Evolutionary conservation across 2,329 filamentous ascomycete species (phyloP), one percentile per base, ranked within the genome.

Genomic region (Alternaria triticimaculans): DNA sequence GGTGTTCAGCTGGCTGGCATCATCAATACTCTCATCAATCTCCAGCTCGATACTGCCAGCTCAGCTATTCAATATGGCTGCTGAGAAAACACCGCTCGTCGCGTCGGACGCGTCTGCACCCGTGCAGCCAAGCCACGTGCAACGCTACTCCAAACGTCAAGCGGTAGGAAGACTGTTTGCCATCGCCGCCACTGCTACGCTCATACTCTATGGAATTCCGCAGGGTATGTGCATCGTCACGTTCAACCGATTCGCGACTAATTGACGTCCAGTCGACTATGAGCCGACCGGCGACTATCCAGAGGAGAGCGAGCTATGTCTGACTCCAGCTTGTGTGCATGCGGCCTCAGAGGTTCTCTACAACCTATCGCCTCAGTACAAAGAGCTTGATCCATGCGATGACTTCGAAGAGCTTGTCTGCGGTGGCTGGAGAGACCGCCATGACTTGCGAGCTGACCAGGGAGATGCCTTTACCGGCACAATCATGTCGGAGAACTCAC

Each of bases 381-480:
- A 86, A 63, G 78, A 87, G 3, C 81, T 92, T 43, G 89, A 92
- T 73, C 87, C 90, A 2, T 93, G 90, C 70, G 85, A 83, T n/a
- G 80, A 92, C 72, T 93, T 93, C 63, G 88, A 91, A 63, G 83
- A 89, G 74, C 85, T 89, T 60, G 88, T 88, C 20, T 92, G 90
- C 70, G 89, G 88, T 59, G 90, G 90, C 11, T 92, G 89, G 86
- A 82, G 85, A 56, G 83, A 87, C 21, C 84, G 82, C 10, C 87
- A 92, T 78, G 89, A 91, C 70, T 84, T 92, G 62, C 86, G 89
- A 4, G 81, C 87, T 4, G 90, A 92, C 72, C 87, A 89, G 65
- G 84, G 86, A 33, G 84, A 85, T 68, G 84, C 85, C 33, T 90
- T 89, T 63, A 87, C 89, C 3, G 85, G 85, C 23, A 87, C 84